Conservation (phyloP, 495 filamentous ascomycete species). For the Neurospora sp. region DNA sequence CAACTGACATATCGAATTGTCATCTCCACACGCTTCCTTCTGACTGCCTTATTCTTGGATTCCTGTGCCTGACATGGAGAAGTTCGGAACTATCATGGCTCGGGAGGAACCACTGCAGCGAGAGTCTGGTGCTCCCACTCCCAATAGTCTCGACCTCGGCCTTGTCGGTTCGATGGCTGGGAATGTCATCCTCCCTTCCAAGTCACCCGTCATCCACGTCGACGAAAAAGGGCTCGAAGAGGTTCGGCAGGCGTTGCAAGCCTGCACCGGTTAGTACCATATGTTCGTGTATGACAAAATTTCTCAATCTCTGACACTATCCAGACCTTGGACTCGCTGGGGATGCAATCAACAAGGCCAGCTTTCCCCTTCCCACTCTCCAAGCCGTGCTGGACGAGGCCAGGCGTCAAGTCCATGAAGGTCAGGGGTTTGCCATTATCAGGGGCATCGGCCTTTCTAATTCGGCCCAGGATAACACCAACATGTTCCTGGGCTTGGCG, state of each 20-base stretch:
- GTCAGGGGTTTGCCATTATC: constrained; percentile 39
- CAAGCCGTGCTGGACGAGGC: constrained; percentile 19
- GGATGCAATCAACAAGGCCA: constrained; percentile 21
- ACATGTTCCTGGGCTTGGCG: constrained; percentile 40
- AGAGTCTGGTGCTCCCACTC: background rate
- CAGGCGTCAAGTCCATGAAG: constrained; percentile 27
- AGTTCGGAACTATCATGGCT: background rate
- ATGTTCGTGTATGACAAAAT: background rate
- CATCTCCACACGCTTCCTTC: background rate
- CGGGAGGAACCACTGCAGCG: background rate
- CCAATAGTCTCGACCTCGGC: background rate
- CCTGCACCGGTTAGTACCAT: constrained; percentile 27
- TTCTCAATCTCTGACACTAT: constrained; percentile 1
- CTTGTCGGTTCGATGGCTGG: constrained; percentile 7
- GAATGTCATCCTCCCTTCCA: background rate
- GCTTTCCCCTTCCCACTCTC: constrained; percentile 34
- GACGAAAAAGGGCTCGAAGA: constrained; percentile 4
- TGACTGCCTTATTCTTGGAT: background rate
- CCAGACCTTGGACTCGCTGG: constrained; percentile 27
- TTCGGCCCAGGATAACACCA: constrained; percentile 35
- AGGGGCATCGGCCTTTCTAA: constrained; percentile 30
- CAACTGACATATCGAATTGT: background rate
- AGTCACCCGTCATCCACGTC: constrained; percentile 4
- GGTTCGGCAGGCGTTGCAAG: constrained; percentile 6
- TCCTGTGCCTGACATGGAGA: background rate